Evolutionary conservation across 805 yeast species (phyloP).

Genomic region (Starmerella bombicola): DNA sequence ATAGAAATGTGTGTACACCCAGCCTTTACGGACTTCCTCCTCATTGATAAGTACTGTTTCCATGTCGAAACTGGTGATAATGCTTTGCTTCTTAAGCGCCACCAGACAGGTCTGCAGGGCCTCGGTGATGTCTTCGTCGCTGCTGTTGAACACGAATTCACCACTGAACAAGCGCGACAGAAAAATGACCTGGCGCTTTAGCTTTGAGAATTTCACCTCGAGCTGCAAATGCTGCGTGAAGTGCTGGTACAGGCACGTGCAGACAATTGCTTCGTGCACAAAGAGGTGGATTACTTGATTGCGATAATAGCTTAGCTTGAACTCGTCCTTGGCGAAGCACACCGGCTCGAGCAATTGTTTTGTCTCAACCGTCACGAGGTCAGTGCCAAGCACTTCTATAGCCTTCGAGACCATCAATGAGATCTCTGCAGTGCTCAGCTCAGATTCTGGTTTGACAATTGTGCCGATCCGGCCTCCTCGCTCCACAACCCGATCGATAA

Average conservation of each 20-base stretch:
- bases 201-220: slow-evolving; percentile 22
- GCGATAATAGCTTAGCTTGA: slow-evolving; percentile 47
- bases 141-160: slow-evolving; percentile 31
- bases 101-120: slow-evolving; percentile 27
- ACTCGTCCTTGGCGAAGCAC: slow-evolving; percentile 36
- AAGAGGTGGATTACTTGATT: slow-evolving; percentile 45
- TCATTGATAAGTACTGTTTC: slow-evolving; percentile 13
- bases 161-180: slow-evolving; percentile 30
- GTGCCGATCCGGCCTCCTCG: slow-evolving; percentile 34
- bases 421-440: slow-evolving; percentile 20
- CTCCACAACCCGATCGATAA: slow-evolving; percentile 27
- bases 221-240: slow-evolving; percentile 17
- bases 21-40: slow-evolving; percentile 18
- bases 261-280: slow-evolving; percentile 39
- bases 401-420: slow-evolving; percentile 31
- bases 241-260: slow-evolving; percentile 32
- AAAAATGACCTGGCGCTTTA: slow-evolving; percentile 27
- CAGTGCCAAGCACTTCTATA: slow-evolving; percentile 31
- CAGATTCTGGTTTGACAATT: slow-evolving; percentile 22
- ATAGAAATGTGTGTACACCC: slow-evolving; percentile 32
- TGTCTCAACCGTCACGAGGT: slow-evolving; percentile 27
- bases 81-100: slow-evolving; percentile 25
- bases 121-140: slow-evolving; percentile 28
- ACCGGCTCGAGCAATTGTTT: slow-evolving; percentile 31
- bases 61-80: slow-evolving; percentile 21